Conservation (phyloP, 306 rosid genomes). For the Cucumis sativus region Cucumber_9930_V3 NC_026656.2:14392001-14392500, state of each 20-base stretch:
- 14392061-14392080: conserved; percentile 39
- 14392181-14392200: conserved; percentile 64
- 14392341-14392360: not conserved
- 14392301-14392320: not conserved
- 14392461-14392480: not conserved
- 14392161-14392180: conserved; percentile 61
- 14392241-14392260: conserved; percentile 51
- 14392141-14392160: conserved; percentile 40
- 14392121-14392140: conserved; percentile 56
- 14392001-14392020: conserved; percentile 9
- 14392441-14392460: not conserved
- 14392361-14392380: not conserved
- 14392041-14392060: conserved; percentile 77
- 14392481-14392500: too few species aligned
- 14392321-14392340: not conserved
- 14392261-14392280: not conserved
- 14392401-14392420: not conserved
- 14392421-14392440: not conserved
- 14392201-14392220: conserved; percentile 44
- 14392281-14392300: not conserved
- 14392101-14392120: conserved; percentile 56
- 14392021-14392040: conserved; percentile 59
- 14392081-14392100: conserved; percentile 33
- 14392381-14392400: not conserved
- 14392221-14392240: conserved; percentile 77